Conservation (phyloP, 192 early-diverging fungal species). For the Rhizophagus prolifer region DNA sequence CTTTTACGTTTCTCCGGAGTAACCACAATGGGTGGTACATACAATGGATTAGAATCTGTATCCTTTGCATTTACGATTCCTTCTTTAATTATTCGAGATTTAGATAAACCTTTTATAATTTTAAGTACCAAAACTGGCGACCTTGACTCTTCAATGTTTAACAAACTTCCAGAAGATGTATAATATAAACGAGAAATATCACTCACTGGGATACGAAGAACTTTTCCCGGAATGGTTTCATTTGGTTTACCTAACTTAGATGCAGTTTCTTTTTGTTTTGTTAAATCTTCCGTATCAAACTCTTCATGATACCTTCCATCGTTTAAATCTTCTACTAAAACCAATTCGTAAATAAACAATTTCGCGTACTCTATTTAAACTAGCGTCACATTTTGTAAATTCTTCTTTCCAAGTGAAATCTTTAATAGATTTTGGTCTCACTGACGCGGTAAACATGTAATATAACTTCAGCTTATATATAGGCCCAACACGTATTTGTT, state of each 20-base stretch:
- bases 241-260: constrained; percentile 24
- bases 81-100: neutral
- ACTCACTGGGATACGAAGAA: constrained; percentile 42
- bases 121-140: constrained; percentile 73
- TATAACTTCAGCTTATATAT: constrained; percentile 60
- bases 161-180: constrained; percentile 65
- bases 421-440: constrained; percentile 51
- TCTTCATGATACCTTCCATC: constrained; percentile 80
- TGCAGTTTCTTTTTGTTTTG: constrained; percentile 29
- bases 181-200: constrained; percentile 65
- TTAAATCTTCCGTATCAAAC: constrained; percentile 31
- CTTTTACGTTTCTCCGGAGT: constrained; percentile 24
- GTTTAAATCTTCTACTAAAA: constrained; percentile 63
- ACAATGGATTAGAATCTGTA: constrained; percentile 7
- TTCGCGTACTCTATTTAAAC: constrained; percentile 35
- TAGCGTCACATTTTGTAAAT: constrained; percentile 52
- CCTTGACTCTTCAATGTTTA: constrained; percentile 74
- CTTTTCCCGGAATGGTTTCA: constrained; percentile 38
- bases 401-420: constrained; percentile 87
- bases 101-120: constrained; percentile 37
- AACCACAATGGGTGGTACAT: constrained; percentile 27
- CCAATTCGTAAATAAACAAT: constrained; percentile 52
- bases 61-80: neutral
- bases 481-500: constrained; percentile 34
- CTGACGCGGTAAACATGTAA: constrained; percentile 66